Base-by-base conservation (phyloP, 371 early-diverging fungal species). In the Actinomucor elegans region DNA sequence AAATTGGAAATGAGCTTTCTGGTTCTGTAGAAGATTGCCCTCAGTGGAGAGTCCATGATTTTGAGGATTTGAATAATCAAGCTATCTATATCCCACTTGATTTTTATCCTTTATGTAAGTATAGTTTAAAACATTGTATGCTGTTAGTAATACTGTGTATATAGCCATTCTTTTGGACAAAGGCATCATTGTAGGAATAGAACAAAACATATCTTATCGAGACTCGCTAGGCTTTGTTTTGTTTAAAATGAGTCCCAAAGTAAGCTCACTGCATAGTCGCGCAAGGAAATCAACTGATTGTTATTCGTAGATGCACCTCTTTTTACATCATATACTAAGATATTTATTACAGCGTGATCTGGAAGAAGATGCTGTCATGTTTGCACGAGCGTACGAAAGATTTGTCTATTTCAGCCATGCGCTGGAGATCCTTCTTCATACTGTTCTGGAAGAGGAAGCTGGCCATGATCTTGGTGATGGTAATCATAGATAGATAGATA, bases 381-480 rank as follows among this genome's bases (percentile, higher is more conserved):
- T 92, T 78, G 89, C 86, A 15, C 66, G 66, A 28, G 66, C 81
- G 26, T 94, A 86, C 57, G 78, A 81, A 42, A 68, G 80, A 14
- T 69, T 89, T 23, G 81, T 83, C 8, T 96, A 94, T 63, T 94
- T 91, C 68, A 77, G 84, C 21, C 94, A 93, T 70, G 83, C 89
- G 10, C 60, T 96, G 5, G 96, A 94, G 57, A 83, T 96, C 12
- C 63, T 96, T 23, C 64, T 94, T 24, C 93, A 96, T 60, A 82
- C 84, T 10, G 88, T 90, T 4, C 61, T 93, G 26, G 94, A 93
- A 59, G 87, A 87, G 33, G 93, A 93, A 60, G 85, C 89, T 4
- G 80, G 66, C 0, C 56, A 60, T 9, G 46, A 56, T 27, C 20
- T 65, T 12, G 60, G 63, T 23, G 63, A 76, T 34, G 69, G 79